phyloP scores from a whole-genome alignment of 2,329 filamentous ascomycete species.

The Gaeumannomyces tritici region DNA sequence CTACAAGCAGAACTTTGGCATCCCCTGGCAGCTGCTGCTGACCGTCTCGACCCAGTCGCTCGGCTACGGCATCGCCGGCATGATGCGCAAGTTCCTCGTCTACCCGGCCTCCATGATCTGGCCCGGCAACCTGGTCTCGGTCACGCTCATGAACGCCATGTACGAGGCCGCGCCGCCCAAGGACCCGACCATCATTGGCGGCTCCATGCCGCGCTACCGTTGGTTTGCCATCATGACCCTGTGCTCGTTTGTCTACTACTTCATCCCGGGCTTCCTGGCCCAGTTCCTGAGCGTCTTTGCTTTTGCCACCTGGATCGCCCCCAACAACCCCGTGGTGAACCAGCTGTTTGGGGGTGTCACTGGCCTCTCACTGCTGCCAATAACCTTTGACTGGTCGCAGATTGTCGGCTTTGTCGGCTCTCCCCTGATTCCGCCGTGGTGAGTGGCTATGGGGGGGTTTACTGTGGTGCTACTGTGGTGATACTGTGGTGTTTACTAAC shows the following conservation, averaged over 20 bases:
- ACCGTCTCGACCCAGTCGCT: conserved; percentile 60
- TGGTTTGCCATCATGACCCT: conserved; percentile 32
- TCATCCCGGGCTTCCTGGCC: conserved; percentile 40
- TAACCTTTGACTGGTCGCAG: conserved; percentile 47
- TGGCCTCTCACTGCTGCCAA: conserved; percentile 29
- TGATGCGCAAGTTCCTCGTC: conserved; percentile 55
- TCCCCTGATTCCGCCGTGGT: conserved; percentile 61
- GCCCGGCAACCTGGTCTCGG: conserved; percentile 57
- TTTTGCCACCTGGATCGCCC: conserved; percentile 36
- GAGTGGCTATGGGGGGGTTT: conserved; percentile 13
- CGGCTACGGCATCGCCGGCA: conserved; percentile 60
- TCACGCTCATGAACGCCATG: conserved; percentile 62
- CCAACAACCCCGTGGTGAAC: conserved; percentile 35
- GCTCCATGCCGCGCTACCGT: conserved; percentile 49
- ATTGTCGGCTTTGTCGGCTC: conserved; percentile 59
- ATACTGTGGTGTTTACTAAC: too few species aligned
- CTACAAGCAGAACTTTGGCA: conserved; percentile 61
- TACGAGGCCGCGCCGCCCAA: conserved; percentile 48
- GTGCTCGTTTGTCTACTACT: conserved; percentile 40
- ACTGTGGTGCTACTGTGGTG: too few species aligned
- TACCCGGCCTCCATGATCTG: conserved; percentile 67
- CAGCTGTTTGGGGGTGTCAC: conserved; percentile 38
- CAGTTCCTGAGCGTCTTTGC: conserved; percentile 37
- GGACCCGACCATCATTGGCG: conserved; percentile 48
- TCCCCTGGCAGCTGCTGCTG: conserved; percentile 56